phyloP scores from a whole-genome alignment of 202 grass and related monocot species.

The Carex arenaria region DNA sequence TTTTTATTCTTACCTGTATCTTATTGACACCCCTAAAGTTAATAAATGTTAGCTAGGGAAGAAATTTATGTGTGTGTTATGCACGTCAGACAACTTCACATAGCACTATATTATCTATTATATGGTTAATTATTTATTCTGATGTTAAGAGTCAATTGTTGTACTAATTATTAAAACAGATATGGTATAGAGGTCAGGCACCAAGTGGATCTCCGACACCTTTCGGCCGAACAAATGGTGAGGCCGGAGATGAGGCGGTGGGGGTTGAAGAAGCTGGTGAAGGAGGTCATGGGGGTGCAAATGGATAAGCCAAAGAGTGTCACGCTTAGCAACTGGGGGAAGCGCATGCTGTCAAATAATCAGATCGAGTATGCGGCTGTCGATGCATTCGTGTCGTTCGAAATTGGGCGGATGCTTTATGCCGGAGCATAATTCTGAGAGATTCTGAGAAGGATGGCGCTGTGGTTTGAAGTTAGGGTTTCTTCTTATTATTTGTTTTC shows the following conservation, averaged over 20 bases:
- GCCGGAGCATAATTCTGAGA: conserved; percentile 6
- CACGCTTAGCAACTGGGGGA: conserved; percentile 42
- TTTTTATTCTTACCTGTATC: too few species aligned
- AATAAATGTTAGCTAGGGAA: too few species aligned
- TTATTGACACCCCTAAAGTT: too few species aligned
- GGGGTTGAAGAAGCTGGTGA: conserved; percentile 25
- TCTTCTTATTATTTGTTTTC: neutral
- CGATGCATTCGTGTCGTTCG: conserved; percentile 54
- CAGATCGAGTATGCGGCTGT: conserved; percentile 49
- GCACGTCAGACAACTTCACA: too few species aligned
- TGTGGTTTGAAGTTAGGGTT: neutral
- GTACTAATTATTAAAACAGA: neutral
- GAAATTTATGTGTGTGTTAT: too few species aligned
- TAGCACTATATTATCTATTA: neutral
- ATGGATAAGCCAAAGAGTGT: conserved; percentile 26
- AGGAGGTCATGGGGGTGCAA: conserved; percentile 26
- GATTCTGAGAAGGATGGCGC: neutral
- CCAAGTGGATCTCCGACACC: conserved; percentile 6
- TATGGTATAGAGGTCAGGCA: neutral
- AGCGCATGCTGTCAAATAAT: neutral
- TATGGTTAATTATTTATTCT: neutral
- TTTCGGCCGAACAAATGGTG: neutral
- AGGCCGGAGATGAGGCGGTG: neutral
- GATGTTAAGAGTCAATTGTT: neutral
- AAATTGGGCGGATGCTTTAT: conserved; percentile 41